Evolutionary conservation across 192 early-diverging fungal genomes (phyloP).

Genomic region (Coemansia reversa): DNA sequence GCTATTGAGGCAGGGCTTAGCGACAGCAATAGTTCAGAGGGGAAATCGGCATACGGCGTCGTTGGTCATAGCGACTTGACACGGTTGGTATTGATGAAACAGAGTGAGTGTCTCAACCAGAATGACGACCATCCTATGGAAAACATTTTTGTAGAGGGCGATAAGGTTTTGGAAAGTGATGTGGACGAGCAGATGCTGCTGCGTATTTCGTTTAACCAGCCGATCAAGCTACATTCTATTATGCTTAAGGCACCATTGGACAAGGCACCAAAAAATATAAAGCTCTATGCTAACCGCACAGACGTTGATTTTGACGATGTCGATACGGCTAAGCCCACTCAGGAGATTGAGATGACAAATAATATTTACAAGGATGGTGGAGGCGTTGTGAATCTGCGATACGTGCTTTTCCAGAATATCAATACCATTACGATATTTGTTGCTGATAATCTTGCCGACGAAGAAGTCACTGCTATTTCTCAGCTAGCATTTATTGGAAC

Average conservation of each 20-base stretch:
- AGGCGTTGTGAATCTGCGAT: slow-evolving; percentile 74
- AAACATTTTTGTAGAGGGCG: slow-evolving; percentile 74
- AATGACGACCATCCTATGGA: slow-evolving; percentile 69
- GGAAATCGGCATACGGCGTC: slow-evolving; percentile 47
- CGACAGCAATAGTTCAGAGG: slow-evolving; percentile 10
- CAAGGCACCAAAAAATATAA: slow-evolving; percentile 83
- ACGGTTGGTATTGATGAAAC: slow-evolving; percentile 62
- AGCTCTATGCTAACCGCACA: slow-evolving; percentile 79
- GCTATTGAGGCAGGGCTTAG: slow-evolving; percentile 57
- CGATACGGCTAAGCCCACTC: slow-evolving; percentile 71
- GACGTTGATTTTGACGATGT: slow-evolving; percentile 87
- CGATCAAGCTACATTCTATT: slow-evolving; percentile 61
- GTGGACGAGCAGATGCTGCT: slow-evolving; percentile 95
- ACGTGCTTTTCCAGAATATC: slow-evolving; percentile 93
- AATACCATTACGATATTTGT: slow-evolving; percentile 79
- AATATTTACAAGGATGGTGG: slow-evolving; percentile 64
- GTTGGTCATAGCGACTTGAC: slow-evolving; percentile 62
- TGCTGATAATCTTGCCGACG: slow-evolving; percentile 80
- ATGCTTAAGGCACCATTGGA: slow-evolving; percentile 58
- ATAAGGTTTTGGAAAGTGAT: slow-evolving; percentile 80
- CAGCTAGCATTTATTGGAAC: slow-evolving; percentile 80
- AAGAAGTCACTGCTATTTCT: slow-evolving; percentile 79
- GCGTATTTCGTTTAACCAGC: slow-evolving; percentile 83
- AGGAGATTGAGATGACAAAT: slow-evolving; percentile 70
- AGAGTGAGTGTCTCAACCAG: slow-evolving; percentile 87